A percentile compares a stretch with the other conserved stretches of the same genome.
phyloP scores from a whole-genome alignment of 352 stramenopile genomes.

The Hyphochytrium catenoides region DNA sequence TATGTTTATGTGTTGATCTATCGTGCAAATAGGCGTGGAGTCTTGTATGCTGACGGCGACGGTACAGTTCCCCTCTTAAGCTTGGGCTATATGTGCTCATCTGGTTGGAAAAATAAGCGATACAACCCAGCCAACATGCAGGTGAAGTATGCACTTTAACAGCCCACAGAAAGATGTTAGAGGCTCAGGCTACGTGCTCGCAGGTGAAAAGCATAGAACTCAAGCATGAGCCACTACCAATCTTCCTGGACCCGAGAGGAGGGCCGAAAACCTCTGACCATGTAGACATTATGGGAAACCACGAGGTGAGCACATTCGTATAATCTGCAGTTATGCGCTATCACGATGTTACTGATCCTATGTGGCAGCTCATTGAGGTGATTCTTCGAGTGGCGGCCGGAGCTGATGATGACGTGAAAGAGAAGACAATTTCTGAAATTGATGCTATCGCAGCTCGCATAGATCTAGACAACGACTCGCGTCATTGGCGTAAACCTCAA shows the following conservation, averaged over 20 bases:
- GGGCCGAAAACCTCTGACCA: slow-evolving; percentile 61
- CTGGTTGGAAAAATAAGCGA: slow-evolving; percentile 39
- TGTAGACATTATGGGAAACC: slow-evolving; percentile 85
- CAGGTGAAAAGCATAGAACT: slow-evolving; percentile 15
- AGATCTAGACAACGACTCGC: too few relatives aligned
- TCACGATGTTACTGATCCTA: too few relatives aligned
- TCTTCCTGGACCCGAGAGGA: slow-evolving; percentile 35
- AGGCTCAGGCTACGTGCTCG: slow-evolving; percentile 1
- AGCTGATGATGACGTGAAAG: too few relatives aligned
- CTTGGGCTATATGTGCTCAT: slow-evolving; percentile 80
- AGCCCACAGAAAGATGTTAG: slow-evolving; percentile 16
- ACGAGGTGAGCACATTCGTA: slow-evolving; percentile 64
- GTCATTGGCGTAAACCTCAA: too few relatives aligned
- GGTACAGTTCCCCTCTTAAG: slow-evolving; percentile 72
- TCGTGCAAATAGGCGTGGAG: too few relatives aligned
- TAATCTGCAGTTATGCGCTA: too few relatives aligned
- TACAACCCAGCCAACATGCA: slow-evolving; percentile 67
- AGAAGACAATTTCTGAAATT: too few relatives aligned
- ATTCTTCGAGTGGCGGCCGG: too few relatives aligned
- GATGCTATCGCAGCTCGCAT: too few relatives aligned
- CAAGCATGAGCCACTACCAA: slow-evolving; percentile 36
- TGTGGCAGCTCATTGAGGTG: too few relatives aligned
- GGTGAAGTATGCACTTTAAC: slow-evolving; percentile 48
- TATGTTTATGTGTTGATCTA: too few relatives aligned
- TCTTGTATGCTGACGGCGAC: slow-evolving; percentile 70